These are phyloP conservation scores for Anisodus tanguticus DNA, from an alignment of 257 asterid species.

Conservation along the genomic window DNA sequence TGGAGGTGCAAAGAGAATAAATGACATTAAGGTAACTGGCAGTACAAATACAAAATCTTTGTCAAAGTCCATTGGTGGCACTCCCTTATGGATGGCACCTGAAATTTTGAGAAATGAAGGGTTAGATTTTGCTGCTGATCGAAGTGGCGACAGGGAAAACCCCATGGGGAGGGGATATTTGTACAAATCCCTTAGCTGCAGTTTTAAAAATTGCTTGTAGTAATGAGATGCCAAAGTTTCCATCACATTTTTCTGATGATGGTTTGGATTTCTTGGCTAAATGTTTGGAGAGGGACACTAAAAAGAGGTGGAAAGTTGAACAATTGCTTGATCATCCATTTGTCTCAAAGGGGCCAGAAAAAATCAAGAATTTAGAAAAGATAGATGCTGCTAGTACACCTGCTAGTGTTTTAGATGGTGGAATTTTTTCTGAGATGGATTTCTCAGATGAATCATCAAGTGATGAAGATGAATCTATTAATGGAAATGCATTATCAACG, in stretches of 20 bases:
- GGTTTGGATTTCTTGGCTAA: conserved; percentile 57
- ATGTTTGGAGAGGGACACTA: conserved; percentile 52
- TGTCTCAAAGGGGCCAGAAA: conserved; percentile 6
- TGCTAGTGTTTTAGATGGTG: conserved; percentile 50
- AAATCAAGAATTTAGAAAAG: background rate
- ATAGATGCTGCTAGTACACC: conserved; percentile 44
- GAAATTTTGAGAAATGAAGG: conserved; percentile 52
- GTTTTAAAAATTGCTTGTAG: conserved; percentile 53
- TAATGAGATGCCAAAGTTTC: conserved; percentile 47
- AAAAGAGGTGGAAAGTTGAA: conserved; percentile 51
- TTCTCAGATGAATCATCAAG: conserved; percentile 38
- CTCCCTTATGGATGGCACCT: conserved; percentile 79
- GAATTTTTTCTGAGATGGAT: conserved; percentile 29
- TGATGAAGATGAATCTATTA: conserved; percentile 13
- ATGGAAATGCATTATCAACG: conserved; percentile 35
- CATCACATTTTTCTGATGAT: conserved; percentile 46
- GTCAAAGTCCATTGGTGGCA: conserved; percentile 47
- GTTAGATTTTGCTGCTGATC: conserved; percentile 47
- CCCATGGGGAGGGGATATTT: conserved; percentile 47
- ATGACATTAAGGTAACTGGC: background rate
- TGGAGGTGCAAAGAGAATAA: conserved; percentile 49
- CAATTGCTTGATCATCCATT: conserved; percentile 58
- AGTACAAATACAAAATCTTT: background rate
- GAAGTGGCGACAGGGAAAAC: conserved; percentile 68
- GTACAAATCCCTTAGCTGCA: conserved; percentile 44